Conservation (phyloP, 768 basidiomycete genomes). For the Termitomyces sp. region DNA sequence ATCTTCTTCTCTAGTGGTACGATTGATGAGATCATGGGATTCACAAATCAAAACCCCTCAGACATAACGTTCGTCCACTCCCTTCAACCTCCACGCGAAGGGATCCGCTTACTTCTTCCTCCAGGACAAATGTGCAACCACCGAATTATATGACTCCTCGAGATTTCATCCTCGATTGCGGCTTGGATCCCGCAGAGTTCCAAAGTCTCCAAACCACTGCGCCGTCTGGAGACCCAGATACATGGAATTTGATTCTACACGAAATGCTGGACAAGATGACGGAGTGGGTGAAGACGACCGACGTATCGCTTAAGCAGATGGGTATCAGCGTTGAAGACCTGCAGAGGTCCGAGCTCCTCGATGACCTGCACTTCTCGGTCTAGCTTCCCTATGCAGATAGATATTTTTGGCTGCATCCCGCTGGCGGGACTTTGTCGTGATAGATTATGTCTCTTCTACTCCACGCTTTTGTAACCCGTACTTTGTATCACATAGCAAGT, state of each 20-base stretch:
- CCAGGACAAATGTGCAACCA: neutral
- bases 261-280: slow-evolving; percentile 6
- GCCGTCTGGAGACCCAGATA: neutral
- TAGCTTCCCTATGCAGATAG: neutral
- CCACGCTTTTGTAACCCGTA: neutral
- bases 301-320: neutral
- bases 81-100: neutral
- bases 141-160: neutral
- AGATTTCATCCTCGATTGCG: slow-evolving; percentile 2
- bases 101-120: neutral
- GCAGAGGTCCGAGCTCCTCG: neutral
- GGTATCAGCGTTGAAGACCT: neutral
- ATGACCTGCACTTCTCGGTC: neutral
- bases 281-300: slow-evolving; percentile 1
- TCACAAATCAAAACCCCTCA: neutral
- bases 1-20: neutral
- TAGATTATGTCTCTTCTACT: neutral
- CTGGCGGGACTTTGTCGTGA: neutral
- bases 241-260: neutral
- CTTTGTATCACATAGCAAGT: neutral
- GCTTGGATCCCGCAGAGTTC: neutral
- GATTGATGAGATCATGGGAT: neutral
- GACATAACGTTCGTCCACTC: neutral
- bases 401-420: neutral
- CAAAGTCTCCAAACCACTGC: neutral